phyloP scores from a whole-genome alignment of 768 basidiomycete species.

The Cystobasidiopsis lactophilus region DNA sequence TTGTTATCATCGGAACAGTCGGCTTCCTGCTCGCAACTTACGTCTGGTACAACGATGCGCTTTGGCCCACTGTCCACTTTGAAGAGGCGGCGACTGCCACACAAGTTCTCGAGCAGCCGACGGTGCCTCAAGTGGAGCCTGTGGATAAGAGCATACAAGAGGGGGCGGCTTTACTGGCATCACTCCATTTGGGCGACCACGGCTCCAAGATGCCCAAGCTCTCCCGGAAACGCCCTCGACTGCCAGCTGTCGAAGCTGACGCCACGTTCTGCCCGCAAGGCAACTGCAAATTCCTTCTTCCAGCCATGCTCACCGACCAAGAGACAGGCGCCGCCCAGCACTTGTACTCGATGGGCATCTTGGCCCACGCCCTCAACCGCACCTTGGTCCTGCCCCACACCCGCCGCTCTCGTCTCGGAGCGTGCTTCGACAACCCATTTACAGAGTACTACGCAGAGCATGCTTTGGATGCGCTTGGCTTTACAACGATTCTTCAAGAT shows the following conservation, averaged over 20 bases:
- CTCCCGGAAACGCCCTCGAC: too few relatives aligned
- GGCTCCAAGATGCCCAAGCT: too few relatives aligned
- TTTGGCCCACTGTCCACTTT: too few relatives aligned
- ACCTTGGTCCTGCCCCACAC: constrained; percentile 42
- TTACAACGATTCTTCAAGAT: constrained; percentile 20
- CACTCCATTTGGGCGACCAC: too few relatives aligned
- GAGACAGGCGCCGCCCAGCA: constrained; percentile 39
- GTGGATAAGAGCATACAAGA: too few relatives aligned
- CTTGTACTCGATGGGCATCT: constrained; percentile 31
- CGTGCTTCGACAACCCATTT: constrained; percentile 34
- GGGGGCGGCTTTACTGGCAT: too few relatives aligned
- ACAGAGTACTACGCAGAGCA: constrained; percentile 29
- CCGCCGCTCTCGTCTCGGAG: constrained; percentile 34
- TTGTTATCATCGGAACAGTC: too few relatives aligned
- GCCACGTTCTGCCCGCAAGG: not conserved
- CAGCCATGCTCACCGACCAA: constrained; percentile 29
- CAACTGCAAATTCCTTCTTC: constrained; percentile 8
- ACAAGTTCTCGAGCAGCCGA: too few relatives aligned
- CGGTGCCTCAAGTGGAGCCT: too few relatives aligned
- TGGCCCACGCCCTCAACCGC: constrained; percentile 33
- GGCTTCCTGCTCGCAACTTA: too few relatives aligned
- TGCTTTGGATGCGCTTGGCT: constrained; percentile 21
- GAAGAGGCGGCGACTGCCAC: too few relatives aligned
- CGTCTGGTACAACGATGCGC: too few relatives aligned
- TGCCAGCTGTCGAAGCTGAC: not conserved